Evolutionary conservation across 2,329 filamentous ascomycete species (phyloP).

Genomic region (Neonectria neomacrospora): DNA sequence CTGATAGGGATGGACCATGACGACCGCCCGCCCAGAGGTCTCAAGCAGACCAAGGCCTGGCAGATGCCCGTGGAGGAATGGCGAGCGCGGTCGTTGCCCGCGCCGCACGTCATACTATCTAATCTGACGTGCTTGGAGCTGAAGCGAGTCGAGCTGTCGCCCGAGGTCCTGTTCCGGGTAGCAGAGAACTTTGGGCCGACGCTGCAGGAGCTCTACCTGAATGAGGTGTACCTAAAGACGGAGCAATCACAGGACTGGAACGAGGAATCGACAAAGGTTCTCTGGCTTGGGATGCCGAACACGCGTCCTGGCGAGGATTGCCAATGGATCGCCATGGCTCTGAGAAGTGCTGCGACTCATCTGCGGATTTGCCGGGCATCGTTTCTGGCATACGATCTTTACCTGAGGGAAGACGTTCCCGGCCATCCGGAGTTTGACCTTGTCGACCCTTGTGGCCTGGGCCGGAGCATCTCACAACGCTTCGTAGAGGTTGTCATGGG

Average conservation of each 20-base stretch:
- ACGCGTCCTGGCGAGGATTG: constrained; percentile 50
- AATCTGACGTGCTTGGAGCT: constrained; percentile 58
- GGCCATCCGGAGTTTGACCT: constrained; percentile 52
- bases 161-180: constrained; percentile 50
- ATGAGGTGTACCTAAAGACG: constrained; percentile 58
- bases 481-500: constrained; percentile 60
- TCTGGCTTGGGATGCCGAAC: constrained; percentile 61
- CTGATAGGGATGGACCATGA: constrained; percentile 59
- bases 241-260: constrained; percentile 51
- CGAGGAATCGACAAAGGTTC: constrained; percentile 47
- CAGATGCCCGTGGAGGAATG: constrained; percentile 53
- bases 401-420: constrained; percentile 48
- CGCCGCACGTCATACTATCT: constrained; percentile 49
- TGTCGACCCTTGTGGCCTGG: constrained; percentile 54
- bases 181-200: constrained; percentile 51
- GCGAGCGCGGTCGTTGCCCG: constrained; percentile 53
- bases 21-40: constrained; percentile 49
- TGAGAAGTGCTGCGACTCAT: constrained; percentile 50
- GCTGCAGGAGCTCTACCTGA: constrained; percentile 58
- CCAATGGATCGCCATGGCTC: constrained; percentile 55
- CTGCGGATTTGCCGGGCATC: constrained; percentile 57
- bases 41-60: constrained; percentile 53
- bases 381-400: constrained; percentile 57
- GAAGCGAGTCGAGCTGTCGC: constrained; percentile 54
- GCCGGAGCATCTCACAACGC: constrained; percentile 55